Conservation (phyloP, 768 basidiomycete species). For the Mycena latifolia region DNA sequence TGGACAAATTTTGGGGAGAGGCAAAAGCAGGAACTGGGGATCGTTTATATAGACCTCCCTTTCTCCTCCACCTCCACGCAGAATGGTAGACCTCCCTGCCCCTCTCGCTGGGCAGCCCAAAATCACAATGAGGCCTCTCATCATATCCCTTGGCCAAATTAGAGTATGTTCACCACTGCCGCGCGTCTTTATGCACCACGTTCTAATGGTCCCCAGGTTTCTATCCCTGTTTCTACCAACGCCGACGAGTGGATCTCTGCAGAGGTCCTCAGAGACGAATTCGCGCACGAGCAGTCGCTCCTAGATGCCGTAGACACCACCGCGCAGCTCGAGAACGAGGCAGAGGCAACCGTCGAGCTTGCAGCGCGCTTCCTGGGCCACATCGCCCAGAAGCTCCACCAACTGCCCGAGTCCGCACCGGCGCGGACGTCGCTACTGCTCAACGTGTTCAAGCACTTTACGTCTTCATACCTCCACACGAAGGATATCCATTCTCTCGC, state of each 20-base stretch:
- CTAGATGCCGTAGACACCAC: constrained; percentile 68
- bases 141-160: constrained; percentile 60
- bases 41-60: constrained; percentile 1
- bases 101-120: constrained; percentile 22
- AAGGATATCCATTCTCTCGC: constrained; percentile 88
- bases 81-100: constrained; percentile 19
- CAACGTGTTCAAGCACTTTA: constrained; percentile 84
- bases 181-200: constrained; percentile 20
- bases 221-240: constrained; percentile 88
- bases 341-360: constrained; percentile 81
- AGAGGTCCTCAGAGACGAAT: constrained; percentile 92
- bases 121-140: constrained; percentile 63
- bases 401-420: constrained; percentile 62
- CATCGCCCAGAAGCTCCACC: constrained; percentile 72
- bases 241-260: constrained; percentile 92
- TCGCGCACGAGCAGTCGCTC: constrained; percentile 73
- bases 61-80: constrained; percentile 19
- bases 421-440: constrained; percentile 77
- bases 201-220: constrained; percentile 62
- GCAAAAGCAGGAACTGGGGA: too few species aligned
- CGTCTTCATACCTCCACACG: constrained; percentile 74
- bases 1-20: too few species aligned
- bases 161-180: constrained; percentile 55
- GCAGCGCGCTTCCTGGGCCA: constrained; percentile 87
- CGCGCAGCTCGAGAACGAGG: constrained; percentile 62